These are phyloP conservation scores for Leptodontidium sp. DNA, from an alignment of 2,329 filamentous ascomycete genomes.

Conservation along the genomic window DNA sequence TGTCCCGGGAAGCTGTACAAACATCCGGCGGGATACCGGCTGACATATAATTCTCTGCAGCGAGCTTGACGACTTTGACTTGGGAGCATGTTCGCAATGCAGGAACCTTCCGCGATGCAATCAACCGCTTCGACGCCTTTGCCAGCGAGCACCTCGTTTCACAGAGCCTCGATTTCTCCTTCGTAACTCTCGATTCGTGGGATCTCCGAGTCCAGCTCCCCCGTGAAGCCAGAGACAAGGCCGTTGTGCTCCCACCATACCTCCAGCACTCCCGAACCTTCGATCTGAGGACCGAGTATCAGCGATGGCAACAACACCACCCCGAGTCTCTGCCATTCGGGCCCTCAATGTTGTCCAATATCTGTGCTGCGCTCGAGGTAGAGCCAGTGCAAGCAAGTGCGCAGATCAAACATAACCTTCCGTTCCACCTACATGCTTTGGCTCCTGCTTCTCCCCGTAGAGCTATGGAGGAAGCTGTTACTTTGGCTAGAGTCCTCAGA, in stretches of 20 bases:
- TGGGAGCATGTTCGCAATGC: slow-evolving; percentile 99
- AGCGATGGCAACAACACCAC: slow-evolving; percentile 98
- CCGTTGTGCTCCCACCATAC: slow-evolving; percentile 94
- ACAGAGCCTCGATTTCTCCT: slow-evolving; percentile 96
- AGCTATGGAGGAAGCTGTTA: slow-evolving; percentile 97
- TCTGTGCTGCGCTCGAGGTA: slow-evolving; percentile 96
- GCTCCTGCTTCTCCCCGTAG: slow-evolving; percentile 94
- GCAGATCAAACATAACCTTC: slow-evolving; percentile 98
- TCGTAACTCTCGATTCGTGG: slow-evolving; percentile 98
- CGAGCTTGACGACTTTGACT: slow-evolving; percentile 95
- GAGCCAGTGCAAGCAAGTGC: slow-evolving; percentile 97
- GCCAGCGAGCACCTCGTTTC: slow-evolving; percentile 89
- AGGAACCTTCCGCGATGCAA: slow-evolving; percentile 95
- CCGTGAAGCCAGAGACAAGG: slow-evolving; percentile 96
- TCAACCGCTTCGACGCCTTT: slow-evolving; percentile 94
- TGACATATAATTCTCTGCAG: slow-evolving; percentile 56
- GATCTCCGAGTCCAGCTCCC: slow-evolving; percentile 97
- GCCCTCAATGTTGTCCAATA: slow-evolving; percentile 93
- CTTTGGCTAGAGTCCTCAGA: slow-evolving; percentile 88
- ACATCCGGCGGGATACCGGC: slow-evolving; percentile 27
- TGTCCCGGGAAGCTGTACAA: neutral
- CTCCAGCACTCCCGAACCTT: slow-evolving; percentile 98
- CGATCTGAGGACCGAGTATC: slow-evolving; percentile 95
- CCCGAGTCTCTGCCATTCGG: slow-evolving; percentile 97
- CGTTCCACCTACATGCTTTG: slow-evolving; percentile 95